Percentiles rank a stretch among this genome's conserved stretches.
These are phyloP conservation scores for Suhomyces anneliseae DNA, from an alignment of 1,139 yeast genomes.

Conservation along the genomic window DNA sequence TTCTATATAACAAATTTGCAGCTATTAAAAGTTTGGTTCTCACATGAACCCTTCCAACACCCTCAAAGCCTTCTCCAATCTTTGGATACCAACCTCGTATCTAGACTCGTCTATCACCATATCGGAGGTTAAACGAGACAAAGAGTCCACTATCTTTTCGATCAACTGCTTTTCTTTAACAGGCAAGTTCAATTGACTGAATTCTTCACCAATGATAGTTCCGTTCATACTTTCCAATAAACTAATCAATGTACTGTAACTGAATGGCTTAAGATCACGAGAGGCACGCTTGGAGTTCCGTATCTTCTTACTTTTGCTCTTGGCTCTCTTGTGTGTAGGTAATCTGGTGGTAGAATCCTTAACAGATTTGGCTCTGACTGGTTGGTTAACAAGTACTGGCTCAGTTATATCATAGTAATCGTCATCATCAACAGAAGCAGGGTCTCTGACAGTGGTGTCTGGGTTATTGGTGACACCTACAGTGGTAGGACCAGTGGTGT, in stretches of 20 bases:
- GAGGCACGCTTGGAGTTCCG: constrained; percentile 14
- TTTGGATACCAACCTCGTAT: constrained; percentile 74
- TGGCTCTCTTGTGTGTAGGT: constrained; percentile 11
- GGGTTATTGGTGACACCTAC: neutral
- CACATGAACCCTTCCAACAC: constrained; percentile 75
- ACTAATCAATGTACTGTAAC: constrained; percentile 57
- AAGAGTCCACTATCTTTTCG: constrained; percentile 81
- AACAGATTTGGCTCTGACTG: constrained; percentile 37
- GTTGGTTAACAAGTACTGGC: constrained; percentile 34
- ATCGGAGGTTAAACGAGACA: constrained; percentile 82
- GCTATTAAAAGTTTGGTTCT: neutral
- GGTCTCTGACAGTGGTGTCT: neutral
- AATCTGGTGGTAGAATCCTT: constrained; percentile 27
- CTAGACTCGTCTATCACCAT: constrained; percentile 82
- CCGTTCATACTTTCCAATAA: constrained; percentile 65
- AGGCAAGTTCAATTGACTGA: constrained; percentile 72
- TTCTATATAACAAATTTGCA: too few species aligned
- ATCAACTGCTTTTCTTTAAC: constrained; percentile 73
- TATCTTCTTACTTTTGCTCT: constrained; percentile 19
- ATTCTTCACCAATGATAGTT: constrained; percentile 65
- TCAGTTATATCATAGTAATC: constrained; percentile 43
- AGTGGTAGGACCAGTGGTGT: constrained; percentile 5
- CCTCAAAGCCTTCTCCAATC: constrained; percentile 76
- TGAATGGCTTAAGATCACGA: constrained; percentile 48
- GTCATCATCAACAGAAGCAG: constrained; percentile 23